Evolutionary conservation across 2,329 filamentous ascomycete genomes (phyloP).

Genomic region (Trematosphaeria pertusa): DNA sequence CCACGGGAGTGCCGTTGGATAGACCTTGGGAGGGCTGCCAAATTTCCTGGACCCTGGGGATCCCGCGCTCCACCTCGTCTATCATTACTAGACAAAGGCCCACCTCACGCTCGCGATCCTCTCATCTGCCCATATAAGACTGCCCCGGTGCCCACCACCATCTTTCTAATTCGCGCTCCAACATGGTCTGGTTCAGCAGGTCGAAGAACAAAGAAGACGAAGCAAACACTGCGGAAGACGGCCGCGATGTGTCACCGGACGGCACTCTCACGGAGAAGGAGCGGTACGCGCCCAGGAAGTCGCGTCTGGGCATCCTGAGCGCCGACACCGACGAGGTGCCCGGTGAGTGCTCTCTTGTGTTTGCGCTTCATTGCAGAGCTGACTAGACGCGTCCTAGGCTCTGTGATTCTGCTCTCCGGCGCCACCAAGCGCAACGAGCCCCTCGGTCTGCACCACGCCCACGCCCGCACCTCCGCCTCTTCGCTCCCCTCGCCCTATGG

Average conservation of each 20-base stretch:
- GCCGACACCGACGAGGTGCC: constrained; percentile 85
- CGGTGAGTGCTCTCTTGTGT: constrained; percentile 60
- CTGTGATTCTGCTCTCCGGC: constrained; percentile 65
- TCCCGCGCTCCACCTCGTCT: too few species aligned
- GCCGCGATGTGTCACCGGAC: neutral
- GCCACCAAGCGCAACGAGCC: constrained; percentile 67
- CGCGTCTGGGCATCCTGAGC: constrained; percentile 80
- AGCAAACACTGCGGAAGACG: constrained; percentile 4
- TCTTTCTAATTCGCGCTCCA: too few species aligned
- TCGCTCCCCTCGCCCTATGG: constrained; percentile 52
- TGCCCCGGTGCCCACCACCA: too few species aligned
- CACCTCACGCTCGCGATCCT: too few species aligned
- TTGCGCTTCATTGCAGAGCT: neutral
- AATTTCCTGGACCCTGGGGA: too few species aligned
- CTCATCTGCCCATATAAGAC: too few species aligned
- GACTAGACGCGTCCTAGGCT: constrained; percentile 52
- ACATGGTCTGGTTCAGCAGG: too few species aligned
- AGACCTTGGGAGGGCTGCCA: too few species aligned
- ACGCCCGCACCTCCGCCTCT: constrained; percentile 64
- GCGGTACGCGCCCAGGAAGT: constrained; percentile 32
- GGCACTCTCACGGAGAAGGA: constrained; percentile 15
- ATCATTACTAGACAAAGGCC: too few species aligned
- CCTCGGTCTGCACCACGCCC: constrained; percentile 67
- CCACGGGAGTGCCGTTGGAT: too few species aligned
- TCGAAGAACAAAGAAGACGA: too few species aligned